Conservation (phyloP, 805 yeast genomes). For the Zygotorulaspora florentina region DNA sequence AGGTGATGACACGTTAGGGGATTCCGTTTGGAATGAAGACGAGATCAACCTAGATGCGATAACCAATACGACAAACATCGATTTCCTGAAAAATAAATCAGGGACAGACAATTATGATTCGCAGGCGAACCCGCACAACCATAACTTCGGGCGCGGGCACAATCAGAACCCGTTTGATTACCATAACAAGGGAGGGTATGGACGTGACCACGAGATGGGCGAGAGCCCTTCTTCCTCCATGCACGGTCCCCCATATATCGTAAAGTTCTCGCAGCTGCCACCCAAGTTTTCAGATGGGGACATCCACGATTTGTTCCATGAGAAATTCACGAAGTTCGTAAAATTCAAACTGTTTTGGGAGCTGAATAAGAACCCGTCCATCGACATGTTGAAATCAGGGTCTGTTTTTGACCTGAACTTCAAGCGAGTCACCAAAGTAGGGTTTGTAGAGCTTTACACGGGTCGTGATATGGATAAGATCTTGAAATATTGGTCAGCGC, state of each 20-base stretch:
- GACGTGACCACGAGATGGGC: conserved; percentile 4
- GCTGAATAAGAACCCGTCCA: conserved; percentile 56
- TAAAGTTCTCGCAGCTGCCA: conserved; percentile 59
- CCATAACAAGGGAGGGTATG: conserved; percentile 3
- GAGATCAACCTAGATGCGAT: conserved; percentile 35
- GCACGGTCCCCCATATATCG: conserved; percentile 56
- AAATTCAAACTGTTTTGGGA: conserved; percentile 63
- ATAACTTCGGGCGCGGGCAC: conserved; percentile 12
- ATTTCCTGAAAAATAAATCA: conserved; percentile 23
- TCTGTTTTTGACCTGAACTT: conserved; percentile 53
- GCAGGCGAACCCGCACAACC: conserved; percentile 8
- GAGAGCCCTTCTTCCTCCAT: conserved; percentile 5
- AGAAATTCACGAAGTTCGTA: conserved; percentile 54
- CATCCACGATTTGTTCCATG: conserved; percentile 55
- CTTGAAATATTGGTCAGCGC: conserved; percentile 28
- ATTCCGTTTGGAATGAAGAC: conserved; percentile 35
- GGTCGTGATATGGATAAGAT: conserved; percentile 37
- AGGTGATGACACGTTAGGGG: conserved; percentile 41
- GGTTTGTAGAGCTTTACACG: conserved; percentile 47
- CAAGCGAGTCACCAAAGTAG: conserved; percentile 47
- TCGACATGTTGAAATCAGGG: conserved; percentile 52
- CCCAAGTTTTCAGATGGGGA: conserved; percentile 46
- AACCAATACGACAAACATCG: conserved; percentile 31
- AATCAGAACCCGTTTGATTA: conserved; percentile 7
- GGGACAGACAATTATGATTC: conserved; percentile 7